Percentiles rank a stretch among this genome's conserved stretches.
Evolutionary conservation across 352 stramenopile genomes (phyloP).

Genomic region (Phytophthora megakarya): DNA sequence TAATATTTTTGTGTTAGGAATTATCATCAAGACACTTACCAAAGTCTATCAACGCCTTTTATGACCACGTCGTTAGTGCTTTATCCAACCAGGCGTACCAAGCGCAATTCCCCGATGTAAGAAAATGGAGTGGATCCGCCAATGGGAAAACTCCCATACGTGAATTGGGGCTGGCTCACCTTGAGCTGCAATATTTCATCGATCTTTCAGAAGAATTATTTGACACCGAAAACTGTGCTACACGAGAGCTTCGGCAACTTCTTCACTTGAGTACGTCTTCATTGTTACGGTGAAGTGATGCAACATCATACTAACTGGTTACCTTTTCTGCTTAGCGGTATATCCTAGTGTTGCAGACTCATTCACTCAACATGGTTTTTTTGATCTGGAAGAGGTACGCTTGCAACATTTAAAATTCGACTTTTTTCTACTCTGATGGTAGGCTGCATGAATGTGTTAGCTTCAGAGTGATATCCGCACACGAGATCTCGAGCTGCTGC

Average conservation of each 20-base stretch:
- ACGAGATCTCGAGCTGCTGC: conserved; percentile 25
- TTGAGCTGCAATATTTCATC: conserved; percentile 22
- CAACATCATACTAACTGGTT: not conserved
- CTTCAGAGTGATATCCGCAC: conserved; percentile 39
- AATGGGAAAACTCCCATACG: not conserved
- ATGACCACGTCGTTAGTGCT: conserved; percentile 32
- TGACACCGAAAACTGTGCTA: conserved; percentile 19
- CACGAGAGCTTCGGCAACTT: conserved; percentile 29
- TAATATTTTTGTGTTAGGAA: conserved; percentile 27
- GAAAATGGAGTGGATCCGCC: not conserved
- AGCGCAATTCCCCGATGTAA: not conserved
- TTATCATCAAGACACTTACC: conserved; percentile 41
- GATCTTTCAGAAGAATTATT: conserved; percentile 24
- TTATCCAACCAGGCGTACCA: conserved; percentile 36
- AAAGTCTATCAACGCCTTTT: conserved; percentile 45
- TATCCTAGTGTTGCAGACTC: conserved; percentile 31
- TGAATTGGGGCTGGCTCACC: conserved; percentile 19
- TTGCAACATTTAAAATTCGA: not conserved
- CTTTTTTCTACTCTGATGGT: not conserved
- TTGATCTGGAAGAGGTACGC: conserved; percentile 30
- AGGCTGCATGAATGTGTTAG: conserved; percentile 10
- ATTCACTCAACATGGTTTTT: conserved; percentile 24
- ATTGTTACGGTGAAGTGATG: not conserved
- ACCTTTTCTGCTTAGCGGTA: conserved; percentile 12
- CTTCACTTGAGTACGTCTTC: conserved; percentile 31